Conservation (phyloP, 768 basidiomycete species). For the Sistotremastrum suecicum region DNA sequence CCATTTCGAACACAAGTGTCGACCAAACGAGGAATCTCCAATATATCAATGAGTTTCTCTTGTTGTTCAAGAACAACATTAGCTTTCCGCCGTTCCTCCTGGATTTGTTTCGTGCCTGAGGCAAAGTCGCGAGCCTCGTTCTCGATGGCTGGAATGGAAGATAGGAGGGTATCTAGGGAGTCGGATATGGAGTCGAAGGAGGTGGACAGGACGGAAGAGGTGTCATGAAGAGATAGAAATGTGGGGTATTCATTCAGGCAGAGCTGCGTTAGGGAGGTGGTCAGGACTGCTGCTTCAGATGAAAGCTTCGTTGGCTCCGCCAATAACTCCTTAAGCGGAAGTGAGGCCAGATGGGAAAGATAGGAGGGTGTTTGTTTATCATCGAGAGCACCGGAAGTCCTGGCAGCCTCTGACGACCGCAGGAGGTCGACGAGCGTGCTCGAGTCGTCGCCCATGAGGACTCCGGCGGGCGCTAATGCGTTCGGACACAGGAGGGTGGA, state of each 20-base stretch:
- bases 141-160: constrained; percentile 67
- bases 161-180: constrained; percentile 57
- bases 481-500: too few species aligned
- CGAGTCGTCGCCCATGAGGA: too few species aligned
- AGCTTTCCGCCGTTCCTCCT: constrained; percentile 61
- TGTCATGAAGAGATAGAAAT: constrained; percentile 76
- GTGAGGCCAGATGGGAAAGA: constrained; percentile 47
- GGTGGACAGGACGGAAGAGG: constrained; percentile 55
- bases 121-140: constrained; percentile 58
- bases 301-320: constrained; percentile 64
- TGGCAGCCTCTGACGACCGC: too few species aligned
- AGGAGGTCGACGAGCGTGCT: too few species aligned
- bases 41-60: constrained; percentile 81
- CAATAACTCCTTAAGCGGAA: constrained; percentile 54
- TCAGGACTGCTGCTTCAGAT: constrained; percentile 75
- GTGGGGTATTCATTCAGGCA: constrained; percentile 87
- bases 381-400: too few species aligned
- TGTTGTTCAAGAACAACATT: constrained; percentile 85
- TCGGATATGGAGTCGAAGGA: constrained; percentile 64
- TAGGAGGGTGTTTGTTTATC: constrained; percentile 23
- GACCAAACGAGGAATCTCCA: constrained; percentile 82
- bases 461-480: too few species aligned
- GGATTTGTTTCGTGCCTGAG: constrained; percentile 48
- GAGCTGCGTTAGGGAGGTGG: constrained; percentile 77
- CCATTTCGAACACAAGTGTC: constrained; percentile 90